phyloP scores from a whole-genome alignment of 2,329 filamentous ascomycete species.

The Cercospora zeae-maydis region DNA sequence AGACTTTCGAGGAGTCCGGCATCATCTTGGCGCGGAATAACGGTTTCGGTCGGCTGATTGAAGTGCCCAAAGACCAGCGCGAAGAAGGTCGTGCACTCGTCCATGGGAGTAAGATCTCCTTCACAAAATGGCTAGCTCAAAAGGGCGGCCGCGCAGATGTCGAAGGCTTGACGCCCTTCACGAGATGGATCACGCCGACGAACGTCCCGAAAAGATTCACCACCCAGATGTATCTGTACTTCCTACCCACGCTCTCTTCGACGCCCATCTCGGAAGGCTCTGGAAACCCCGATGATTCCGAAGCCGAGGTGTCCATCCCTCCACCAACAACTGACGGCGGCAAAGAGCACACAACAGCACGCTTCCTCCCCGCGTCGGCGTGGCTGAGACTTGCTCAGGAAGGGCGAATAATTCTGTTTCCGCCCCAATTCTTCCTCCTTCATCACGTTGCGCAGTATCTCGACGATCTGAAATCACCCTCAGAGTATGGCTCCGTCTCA shows the following conservation, averaged over 20 bases:
- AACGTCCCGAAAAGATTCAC: constrained; percentile 74
- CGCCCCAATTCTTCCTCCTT: constrained; percentile 79
- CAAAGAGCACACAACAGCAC: constrained; percentile 68
- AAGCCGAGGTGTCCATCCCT: constrained; percentile 57
- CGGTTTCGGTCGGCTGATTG: constrained; percentile 55
- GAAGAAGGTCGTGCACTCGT: constrained; percentile 66
- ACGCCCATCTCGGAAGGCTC: constrained; percentile 32
- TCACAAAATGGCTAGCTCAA: constrained; percentile 60
- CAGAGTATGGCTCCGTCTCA: constrained; percentile 33
- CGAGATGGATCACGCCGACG: constrained; percentile 82
- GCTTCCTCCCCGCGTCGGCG: constrained; percentile 65
- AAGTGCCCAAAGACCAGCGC: constrained; percentile 57
- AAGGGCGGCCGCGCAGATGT: constrained; percentile 62
- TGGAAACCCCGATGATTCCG: constrained; percentile 28
- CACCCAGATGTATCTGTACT: constrained; percentile 96
- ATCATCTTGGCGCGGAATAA: constrained; percentile 67
- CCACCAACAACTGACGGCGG: constrained; percentile 69
- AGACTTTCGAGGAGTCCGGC: constrained; percentile 94
- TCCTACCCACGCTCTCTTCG: constrained; percentile 58
- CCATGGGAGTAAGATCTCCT: constrained; percentile 62
- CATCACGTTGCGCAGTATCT: constrained; percentile 43
- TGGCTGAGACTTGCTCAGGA: constrained; percentile 65
- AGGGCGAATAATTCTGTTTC: constrained; percentile 77
- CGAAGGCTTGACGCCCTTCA: constrained; percentile 73
- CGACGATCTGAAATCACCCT: constrained; percentile 30